A percentile compares a stretch with the other conserved stretches of the same genome.
Evolutionary conservation across 106 monocot species (phyloP).

Genomic region (Amphibolis antarctica): DNA sequence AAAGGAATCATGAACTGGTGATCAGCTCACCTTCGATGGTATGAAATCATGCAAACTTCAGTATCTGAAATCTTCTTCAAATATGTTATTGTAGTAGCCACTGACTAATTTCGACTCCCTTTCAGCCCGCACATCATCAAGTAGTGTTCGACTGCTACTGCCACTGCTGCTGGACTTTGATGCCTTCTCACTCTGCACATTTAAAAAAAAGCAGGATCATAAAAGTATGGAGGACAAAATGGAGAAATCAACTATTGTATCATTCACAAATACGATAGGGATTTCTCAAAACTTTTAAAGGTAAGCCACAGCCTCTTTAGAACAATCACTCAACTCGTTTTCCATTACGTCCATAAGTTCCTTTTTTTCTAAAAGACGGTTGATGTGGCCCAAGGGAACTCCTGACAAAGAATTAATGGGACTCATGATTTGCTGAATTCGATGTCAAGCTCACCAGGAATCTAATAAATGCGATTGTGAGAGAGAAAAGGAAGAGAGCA

Average conservation of each 20-base stretch:
- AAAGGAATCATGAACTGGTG: neutral
- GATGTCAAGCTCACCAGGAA: too few species aligned
- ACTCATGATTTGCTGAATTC: too few species aligned
- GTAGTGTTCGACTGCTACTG: conserved; percentile 14
- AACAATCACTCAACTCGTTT: too few species aligned
- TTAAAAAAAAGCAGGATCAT: neutral
- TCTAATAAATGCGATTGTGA: too few species aligned
- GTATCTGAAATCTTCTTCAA: conserved; percentile 33
- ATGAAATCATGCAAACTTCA: conserved; percentile 2
- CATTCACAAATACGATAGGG: too few species aligned
- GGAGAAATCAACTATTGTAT: neutral
- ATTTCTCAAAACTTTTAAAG: too few species aligned
- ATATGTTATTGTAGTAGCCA: conserved; percentile 20
- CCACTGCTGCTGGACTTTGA: conserved; percentile 11
- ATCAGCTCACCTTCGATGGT: neutral
- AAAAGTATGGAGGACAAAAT: neutral
- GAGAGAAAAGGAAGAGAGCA: too few species aligned
- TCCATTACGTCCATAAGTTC: too few species aligned
- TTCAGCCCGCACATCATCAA: conserved; percentile 40
- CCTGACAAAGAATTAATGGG: too few species aligned
- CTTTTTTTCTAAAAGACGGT: too few species aligned
- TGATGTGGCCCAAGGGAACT: too few species aligned
- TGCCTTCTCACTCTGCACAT: conserved; percentile 25
- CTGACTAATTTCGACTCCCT: conserved; percentile 8
- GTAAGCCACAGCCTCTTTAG: too few species aligned